A percentile compares a stretch with the other conserved stretches of the same genome.
Conservation (phyloP, 2,329 filamentous ascomycete genomes). For the Aspergillus tanneri region DNA sequence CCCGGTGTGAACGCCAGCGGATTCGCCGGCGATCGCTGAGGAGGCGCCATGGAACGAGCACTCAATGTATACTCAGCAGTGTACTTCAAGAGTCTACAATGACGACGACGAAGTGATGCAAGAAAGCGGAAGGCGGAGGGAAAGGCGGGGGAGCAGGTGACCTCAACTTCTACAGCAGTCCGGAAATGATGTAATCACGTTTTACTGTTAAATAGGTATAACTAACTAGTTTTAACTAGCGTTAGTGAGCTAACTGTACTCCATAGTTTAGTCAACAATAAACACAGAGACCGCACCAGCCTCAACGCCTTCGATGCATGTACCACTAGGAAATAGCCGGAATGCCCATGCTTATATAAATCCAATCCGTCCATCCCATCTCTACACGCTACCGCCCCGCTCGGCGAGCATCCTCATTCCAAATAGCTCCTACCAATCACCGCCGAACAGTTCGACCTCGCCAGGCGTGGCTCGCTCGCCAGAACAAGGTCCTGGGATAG, state of each 20-base stretch:
- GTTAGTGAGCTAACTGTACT: too few relatives aligned
- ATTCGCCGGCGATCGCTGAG: constrained; percentile 35
- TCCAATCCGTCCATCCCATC: constrained; percentile 6
- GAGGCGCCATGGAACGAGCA: constrained; percentile 34
- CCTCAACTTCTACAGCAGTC: too few relatives aligned
- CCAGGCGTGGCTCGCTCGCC: too few relatives aligned
- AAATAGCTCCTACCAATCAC: constrained; percentile 9
- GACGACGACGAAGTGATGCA: neutral
- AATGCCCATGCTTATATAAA: constrained; percentile 13
- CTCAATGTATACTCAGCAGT: too few relatives aligned
- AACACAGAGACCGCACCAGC: neutral
- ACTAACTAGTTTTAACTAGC: too few relatives aligned
- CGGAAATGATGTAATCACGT: too few relatives aligned
- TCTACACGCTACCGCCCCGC: neutral
- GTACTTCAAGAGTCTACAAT: neutral
- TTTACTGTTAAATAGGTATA: too few relatives aligned
- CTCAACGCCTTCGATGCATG: constrained; percentile 12
- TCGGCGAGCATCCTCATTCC: constrained; percentile 3
- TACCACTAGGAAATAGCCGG: constrained; percentile 9
- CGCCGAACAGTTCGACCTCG: too few relatives aligned
- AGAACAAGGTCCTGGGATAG: too few relatives aligned
- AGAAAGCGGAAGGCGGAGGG: constrained; percentile 5
- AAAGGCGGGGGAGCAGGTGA: constrained; percentile 1
- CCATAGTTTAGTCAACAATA: too few relatives aligned
- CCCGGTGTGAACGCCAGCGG: constrained; percentile 73